Base-by-base conservation (phyloP, 164 flowering plant species). In the Buxus sempervirens region DNA sequence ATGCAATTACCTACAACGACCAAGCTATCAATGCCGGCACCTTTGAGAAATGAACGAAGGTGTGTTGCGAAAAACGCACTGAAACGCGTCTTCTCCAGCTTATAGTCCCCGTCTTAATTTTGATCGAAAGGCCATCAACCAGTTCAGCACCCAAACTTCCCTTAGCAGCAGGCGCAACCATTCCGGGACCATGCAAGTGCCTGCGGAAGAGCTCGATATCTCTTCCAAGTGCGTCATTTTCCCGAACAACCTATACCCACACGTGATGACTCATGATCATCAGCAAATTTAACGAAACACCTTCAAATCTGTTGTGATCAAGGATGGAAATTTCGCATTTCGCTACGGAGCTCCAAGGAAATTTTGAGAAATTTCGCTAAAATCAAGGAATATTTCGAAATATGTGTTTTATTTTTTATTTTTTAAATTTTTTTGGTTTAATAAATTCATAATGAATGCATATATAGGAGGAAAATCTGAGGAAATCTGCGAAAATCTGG, bases 191-290 rank as follows among this genome's bases (percentile, higher is more conserved):
- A 53, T 90, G 93, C 38, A 86, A 67, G 72, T 88, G 90, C 54
- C 86, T 70, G 6, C 98, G 88, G 55, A 90, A 96, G 24, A 82
- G 75, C 66, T 90, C 99, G 14, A 88, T 97, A 73, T 96, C 98
- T 84, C 99, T 84, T 68, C 99, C 99, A 18, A 70, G 58, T 9
- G 89, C 80, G 62, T 96, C 98, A 78, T 96, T 98, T 66, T 96
- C 99, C 14, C 98, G 95, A 58, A 96, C 98, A 79, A 93, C 97
- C 98, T 96, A 70, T n/a, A n/a, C n/a, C n/a, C n/a, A n/a, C n/a
- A n/a, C n/a, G n/a, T n/a, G n/a, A n/a, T n/a, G n/a, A n/a, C n/a
- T n/a, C n/a, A 63, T 22, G 0, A 22, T 72, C 61, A 60, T 14
- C 24, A 42, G 51, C 5, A 67, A 57, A 23, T 36, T 45, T 6